Conservation (phyloP, 2,329 filamentous ascomycete species). For the Blastomyces silverae region DNA sequence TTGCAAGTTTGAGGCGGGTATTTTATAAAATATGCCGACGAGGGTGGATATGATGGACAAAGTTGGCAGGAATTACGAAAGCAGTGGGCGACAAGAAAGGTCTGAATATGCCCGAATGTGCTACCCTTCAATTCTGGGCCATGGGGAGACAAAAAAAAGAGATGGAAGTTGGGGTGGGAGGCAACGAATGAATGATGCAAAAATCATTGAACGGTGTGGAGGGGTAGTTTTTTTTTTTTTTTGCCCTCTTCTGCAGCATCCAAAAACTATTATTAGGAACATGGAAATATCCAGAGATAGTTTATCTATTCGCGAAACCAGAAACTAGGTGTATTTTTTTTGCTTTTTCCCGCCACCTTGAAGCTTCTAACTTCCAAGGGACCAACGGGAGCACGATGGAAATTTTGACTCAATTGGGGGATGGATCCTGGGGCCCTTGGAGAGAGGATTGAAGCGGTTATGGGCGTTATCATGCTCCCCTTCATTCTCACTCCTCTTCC, state of each 20-base stretch:
- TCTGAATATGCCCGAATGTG: slow-evolving; percentile 1
- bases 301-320: too few relatives aligned
- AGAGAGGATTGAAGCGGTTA: slow-evolving; percentile 16
- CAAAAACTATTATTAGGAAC: background rate
- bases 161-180: background rate
- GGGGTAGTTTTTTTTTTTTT: background rate
- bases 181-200: slow-evolving; percentile 1
- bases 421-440: slow-evolving; percentile 13
- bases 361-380: background rate
- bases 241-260: background rate
- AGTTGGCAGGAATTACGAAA: slow-evolving; percentile 8
- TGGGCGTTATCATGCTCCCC: background rate
- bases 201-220: background rate
- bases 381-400: slow-evolving; percentile 21
- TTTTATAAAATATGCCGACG: background rate
- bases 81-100: background rate
- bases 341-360: slow-evolving; percentile 11
- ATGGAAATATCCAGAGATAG: background rate
- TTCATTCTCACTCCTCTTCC: too few relatives aligned
- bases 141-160: background rate
- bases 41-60: slow-evolving; percentile 5
- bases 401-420: slow-evolving; percentile 30
- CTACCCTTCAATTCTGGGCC: background rate
- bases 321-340: background rate
- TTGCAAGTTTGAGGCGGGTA: background rate